phyloP scores from a whole-genome alignment of 2,329 filamentous ascomycete species.

The Penicillium sp. region DNA sequence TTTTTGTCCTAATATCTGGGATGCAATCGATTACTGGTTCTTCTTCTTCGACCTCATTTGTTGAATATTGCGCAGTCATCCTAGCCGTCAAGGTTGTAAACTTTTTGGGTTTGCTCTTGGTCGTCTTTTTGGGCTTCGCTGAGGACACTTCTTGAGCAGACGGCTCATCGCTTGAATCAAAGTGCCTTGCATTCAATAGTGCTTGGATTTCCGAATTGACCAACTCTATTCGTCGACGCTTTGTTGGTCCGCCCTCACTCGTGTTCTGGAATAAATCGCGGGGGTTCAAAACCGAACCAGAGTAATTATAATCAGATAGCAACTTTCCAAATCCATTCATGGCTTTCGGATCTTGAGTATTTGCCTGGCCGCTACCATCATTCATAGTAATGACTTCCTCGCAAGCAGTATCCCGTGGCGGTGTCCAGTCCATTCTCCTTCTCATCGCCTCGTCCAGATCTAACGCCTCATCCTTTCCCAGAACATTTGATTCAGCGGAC shows the following conservation, averaged over 20 bases:
- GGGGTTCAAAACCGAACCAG: constrained; percentile 17
- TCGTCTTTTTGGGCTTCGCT: constrained; percentile 20
- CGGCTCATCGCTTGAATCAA: constrained; percentile 9
- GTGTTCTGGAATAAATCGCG: constrained; percentile 14
- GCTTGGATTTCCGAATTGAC: constrained; percentile 26
- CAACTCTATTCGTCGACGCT: constrained; percentile 39
- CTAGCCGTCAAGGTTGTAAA: constrained; percentile 73
- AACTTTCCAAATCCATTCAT: constrained; percentile 34
- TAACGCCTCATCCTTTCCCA: constrained; percentile 23
- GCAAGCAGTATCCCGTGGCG: constrained; percentile 49
- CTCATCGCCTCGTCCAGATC: constrained; percentile 50
- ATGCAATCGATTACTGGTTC: constrained; percentile 9
- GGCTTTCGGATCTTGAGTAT: neutral
- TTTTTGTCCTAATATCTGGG: constrained; percentile 16
- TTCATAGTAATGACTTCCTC: constrained; percentile 24
- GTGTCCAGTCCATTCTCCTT: constrained; percentile 67
- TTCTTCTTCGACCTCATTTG: constrained; percentile 32
- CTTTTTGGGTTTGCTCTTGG: constrained; percentile 64
- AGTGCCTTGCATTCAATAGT: constrained; percentile 6
- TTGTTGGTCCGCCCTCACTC: constrained; percentile 32
- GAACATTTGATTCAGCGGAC: constrained; percentile 17
- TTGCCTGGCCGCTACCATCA: constrained; percentile 2
- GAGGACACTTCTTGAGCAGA: constrained; percentile 16
- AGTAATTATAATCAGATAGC: constrained; percentile 45
- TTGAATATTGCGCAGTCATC: constrained; percentile 68